Evolutionary conservation across 1,284 basidiomycete genomes (phyloP).

Genomic region (Coriolopsis trogii): DNA sequence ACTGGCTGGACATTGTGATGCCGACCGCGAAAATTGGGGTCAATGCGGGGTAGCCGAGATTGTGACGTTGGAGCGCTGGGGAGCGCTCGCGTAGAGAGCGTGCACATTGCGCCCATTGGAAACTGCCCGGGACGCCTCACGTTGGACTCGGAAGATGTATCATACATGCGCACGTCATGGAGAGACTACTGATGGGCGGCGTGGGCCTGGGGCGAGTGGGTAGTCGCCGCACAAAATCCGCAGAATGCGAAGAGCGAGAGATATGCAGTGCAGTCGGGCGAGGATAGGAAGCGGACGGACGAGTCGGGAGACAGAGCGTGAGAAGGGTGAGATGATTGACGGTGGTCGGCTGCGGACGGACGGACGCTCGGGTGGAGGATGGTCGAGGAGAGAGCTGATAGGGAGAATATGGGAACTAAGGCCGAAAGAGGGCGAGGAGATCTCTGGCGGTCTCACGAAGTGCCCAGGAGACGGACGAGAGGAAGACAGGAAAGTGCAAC

Average conservation of each 20-base stretch:
- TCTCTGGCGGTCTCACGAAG: slow-evolving; percentile 8
- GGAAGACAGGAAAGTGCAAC: no score
- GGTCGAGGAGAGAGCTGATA: not conserved
- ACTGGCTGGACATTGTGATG: no score
- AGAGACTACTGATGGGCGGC: no score
- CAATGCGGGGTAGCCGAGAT: no score
- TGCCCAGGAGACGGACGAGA: slow-evolving; percentile 5
- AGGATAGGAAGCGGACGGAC: not conserved
- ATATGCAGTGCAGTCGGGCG: not conserved
- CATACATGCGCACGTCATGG: no score
- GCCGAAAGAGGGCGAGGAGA: slow-evolving; percentile 12
- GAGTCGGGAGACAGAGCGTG: slow-evolving; percentile 3
- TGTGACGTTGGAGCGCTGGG: no score
- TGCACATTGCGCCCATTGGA: no score
- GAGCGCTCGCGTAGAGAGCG: no score
- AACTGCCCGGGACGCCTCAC: no score
- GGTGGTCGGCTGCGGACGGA: not conserved
- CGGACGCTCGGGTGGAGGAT: not conserved
- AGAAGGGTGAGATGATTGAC: not conserved
- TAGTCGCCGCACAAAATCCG: slow-evolving; percentile 10
- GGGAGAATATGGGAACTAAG: slow-evolving; percentile 15
- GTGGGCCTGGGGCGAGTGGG: no score
- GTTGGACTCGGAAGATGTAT: no score
- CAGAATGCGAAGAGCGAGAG: not conserved
- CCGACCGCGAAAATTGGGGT: no score